Percentiles rank a stretch among this genome's conserved stretches.
phyloP scores from a whole-genome alignment of 2,329 filamentous ascomycete species.

The Botrytis galanthina region DNA sequence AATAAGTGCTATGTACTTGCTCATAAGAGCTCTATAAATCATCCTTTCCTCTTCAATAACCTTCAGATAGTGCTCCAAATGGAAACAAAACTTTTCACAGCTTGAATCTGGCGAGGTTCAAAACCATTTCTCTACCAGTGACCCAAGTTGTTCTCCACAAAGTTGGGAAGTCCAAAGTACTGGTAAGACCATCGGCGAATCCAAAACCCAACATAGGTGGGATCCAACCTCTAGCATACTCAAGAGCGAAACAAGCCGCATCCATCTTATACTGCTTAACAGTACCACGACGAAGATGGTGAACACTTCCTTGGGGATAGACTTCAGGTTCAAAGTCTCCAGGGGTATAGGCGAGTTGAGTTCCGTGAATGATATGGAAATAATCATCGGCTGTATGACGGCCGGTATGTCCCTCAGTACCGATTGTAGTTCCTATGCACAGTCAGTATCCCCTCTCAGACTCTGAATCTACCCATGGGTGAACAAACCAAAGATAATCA shows the following conservation, averaged over 20 bases:
- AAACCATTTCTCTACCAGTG: constrained; percentile 73
- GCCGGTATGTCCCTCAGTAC: constrained; percentile 84
- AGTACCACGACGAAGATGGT: constrained; percentile 68
- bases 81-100: background rate
- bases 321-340: constrained; percentile 66
- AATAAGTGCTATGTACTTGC: constrained; percentile 1
- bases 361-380: constrained; percentile 83
- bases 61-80: background rate
- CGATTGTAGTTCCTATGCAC: constrained; percentile 62
- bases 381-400: constrained; percentile 92
- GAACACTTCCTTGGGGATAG: constrained; percentile 66
- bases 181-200: constrained; percentile 75
- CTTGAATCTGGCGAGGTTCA: constrained; percentile 57
- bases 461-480: background rate
- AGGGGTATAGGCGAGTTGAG: constrained; percentile 71
- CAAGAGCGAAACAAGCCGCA: constrained; percentile 72
- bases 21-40: constrained; percentile 6
- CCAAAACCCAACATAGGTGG: constrained; percentile 91
- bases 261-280: constrained; percentile 86
- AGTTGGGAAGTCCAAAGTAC: constrained; percentile 82
- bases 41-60: background rate
- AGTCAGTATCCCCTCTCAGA: background rate
- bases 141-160: constrained; percentile 74
- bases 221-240: constrained; percentile 87
- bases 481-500: constrained; percentile 72